Evolutionary conservation across 805 yeast species (phyloP), one percentile per base, ranked within the genome.

Genomic region (Lipomyces kockii): DNA sequence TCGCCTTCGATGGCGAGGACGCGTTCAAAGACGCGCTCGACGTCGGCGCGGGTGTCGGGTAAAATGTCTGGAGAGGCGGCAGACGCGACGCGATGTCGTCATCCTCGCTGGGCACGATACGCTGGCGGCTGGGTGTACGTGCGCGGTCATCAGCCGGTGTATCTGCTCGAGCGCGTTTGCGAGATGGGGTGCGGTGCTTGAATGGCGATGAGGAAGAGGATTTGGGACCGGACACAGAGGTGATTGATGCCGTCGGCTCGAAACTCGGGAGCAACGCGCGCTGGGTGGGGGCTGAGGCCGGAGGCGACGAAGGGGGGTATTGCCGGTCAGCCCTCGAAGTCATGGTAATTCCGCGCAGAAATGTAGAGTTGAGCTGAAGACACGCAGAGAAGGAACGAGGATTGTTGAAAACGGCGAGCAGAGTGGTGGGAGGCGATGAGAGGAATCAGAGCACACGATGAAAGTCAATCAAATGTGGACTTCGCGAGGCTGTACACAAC

Each of bases 281-380:
- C 17, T 63, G 69, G 63, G 66, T 37, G 8, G 32, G 62, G 14
- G 20, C 17, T 25, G 46, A 14, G 22, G 25, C 58, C 1, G 75
- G 81, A 6, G 86, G 86, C 43, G 86, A 83, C 35, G 86, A 83
- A 27, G 86, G 86, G n/a, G 85, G 86, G 74, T 82, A 83, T 74
- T 82, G 84, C 37, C 68, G 71, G 43, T 74, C 70, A 74, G 75
- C 74, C 14, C 27, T 25, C 55, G 55, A 29, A 20, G 55, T 6
- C 55, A 52, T 52, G 1, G 17, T 27, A 20, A 27, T 27, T 22
- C n/a, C 55, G 55, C 55, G 34, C 9, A 22, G 29, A 22, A 14
- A 3, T 20, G 53, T 14, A 22, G 22, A 6, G 25, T n/a, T 49
- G 53, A 49, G 4, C 1, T 14, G 2, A 49, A 49, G 12, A 49